Percentiles rank a stretch among this genome's conserved stretches.
Evolutionary conservation across 1,139 yeast species (phyloP).

Genomic region (Yamadazyma buinensis): DNA sequence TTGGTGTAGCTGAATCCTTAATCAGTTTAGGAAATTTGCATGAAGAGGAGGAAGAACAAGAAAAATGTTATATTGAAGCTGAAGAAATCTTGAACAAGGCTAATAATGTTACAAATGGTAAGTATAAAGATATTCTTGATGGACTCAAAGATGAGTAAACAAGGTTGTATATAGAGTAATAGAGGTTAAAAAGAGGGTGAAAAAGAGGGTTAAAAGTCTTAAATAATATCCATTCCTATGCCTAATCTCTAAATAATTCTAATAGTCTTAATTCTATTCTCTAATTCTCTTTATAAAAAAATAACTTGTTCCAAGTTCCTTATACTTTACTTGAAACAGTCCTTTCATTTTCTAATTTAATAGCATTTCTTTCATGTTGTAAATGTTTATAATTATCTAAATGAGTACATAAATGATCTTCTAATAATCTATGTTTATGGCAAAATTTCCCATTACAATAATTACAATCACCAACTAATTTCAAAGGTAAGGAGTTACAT

Average conservation of each 20-base stretch:
- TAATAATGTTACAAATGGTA: slow-evolving; percentile 73
- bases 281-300: too few species aligned
- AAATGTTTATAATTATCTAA: slow-evolving; percentile 77
- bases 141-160: slow-evolving; percentile 26
- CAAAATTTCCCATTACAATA: slow-evolving; percentile 86
- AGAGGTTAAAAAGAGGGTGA: not conserved
- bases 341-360: slow-evolving; percentile 41
- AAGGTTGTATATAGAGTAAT: too few species aligned
- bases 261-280: too few species aligned
- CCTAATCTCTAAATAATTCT: too few species aligned
- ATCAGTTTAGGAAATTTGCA: slow-evolving; percentile 70
- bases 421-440: slow-evolving; percentile 81
- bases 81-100: slow-evolving; percentile 60
- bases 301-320: too few species aligned
- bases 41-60: slow-evolving; percentile 59
- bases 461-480: slow-evolving; percentile 86
- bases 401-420: slow-evolving; percentile 79
- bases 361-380: slow-evolving; percentile 51
- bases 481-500: slow-evolving; percentile 66
- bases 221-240: not conserved
- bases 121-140: slow-evolving; percentile 57
- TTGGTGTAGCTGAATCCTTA: slow-evolving; percentile 77
- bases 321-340: slow-evolving; percentile 26
- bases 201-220: not conserved
- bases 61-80: slow-evolving; percentile 60